Evolutionary conservation across 345 rosid species (phyloP).

Genomic region (Sonneratia alba): DNA sequence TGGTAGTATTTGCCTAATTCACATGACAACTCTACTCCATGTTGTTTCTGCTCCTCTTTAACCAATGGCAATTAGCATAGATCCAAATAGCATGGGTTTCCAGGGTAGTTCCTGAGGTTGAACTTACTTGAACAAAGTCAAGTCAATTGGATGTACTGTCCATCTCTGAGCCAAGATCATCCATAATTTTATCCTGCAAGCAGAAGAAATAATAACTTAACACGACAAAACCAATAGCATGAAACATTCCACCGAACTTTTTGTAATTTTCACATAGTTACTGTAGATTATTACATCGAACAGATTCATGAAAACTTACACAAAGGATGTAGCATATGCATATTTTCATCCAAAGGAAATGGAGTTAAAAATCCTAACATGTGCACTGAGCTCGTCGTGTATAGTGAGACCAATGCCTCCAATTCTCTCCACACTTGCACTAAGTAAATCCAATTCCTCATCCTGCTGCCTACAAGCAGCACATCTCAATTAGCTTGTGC

Average conservation of each 20-base stretch:
- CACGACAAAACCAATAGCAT: conserved; percentile 9
- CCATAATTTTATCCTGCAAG: conserved; percentile 74
- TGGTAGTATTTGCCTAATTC: not conserved
- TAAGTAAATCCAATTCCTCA: conserved; percentile 91
- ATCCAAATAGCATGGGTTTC: not conserved
- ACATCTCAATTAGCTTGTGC: not conserved
- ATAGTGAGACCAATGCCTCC: conserved; percentile 96
- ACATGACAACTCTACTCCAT: not conserved
- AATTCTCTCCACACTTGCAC: conserved; percentile 80
- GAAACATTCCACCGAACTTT: not conserved
- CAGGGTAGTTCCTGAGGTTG: not conserved
- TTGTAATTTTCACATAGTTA: not conserved
- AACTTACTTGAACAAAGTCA: conserved; percentile 81
- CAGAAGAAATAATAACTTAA: conserved; percentile 5
- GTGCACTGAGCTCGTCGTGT: conserved; percentile 89
- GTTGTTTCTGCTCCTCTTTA: not conserved
- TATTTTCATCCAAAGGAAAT: not conserved
- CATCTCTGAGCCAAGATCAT: conserved; percentile 77
- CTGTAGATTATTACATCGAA: not conserved
- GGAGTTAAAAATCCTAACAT: conserved; percentile 28
- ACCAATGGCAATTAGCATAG: not conserved
- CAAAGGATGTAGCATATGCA: not conserved
- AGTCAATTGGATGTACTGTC: conserved; percentile 87
- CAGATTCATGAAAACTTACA: not conserved
- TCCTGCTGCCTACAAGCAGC: conserved; percentile 66